Evolutionary conservation across 2,329 filamentous ascomycete species (phyloP).

Genomic region (Colletotrichum sp.): DNA sequence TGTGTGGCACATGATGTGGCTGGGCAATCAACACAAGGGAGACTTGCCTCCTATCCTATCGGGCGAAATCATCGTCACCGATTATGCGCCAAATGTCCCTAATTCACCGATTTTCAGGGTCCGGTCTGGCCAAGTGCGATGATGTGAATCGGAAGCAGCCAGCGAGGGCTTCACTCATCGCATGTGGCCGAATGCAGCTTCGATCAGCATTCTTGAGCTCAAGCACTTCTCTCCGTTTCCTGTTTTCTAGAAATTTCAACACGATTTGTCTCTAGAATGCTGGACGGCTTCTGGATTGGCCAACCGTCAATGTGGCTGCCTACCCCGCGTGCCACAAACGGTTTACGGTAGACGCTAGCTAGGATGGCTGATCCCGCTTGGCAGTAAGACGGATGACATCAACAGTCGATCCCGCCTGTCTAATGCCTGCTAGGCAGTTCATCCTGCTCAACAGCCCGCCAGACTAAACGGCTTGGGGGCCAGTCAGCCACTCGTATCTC

Average conservation of each 20-base stretch:
- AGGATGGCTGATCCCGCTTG: slow-evolving; percentile 5
- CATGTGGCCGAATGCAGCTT: neutral
- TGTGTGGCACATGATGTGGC: neutral
- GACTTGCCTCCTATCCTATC: neutral
- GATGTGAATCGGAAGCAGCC: neutral
- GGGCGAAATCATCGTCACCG: neutral
- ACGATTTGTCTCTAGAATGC: neutral
- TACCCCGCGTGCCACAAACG: neutral
- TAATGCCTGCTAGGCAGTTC: neutral
- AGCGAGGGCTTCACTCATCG: neutral
- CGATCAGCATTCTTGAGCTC: neutral
- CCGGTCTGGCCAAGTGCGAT: neutral
- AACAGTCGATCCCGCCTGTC: neutral
- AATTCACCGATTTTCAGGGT: neutral
- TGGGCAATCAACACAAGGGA: neutral
- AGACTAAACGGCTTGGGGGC: neutral
- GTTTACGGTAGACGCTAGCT: neutral
- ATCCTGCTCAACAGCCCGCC: neutral
- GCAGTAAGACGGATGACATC: slow-evolving; percentile 17
- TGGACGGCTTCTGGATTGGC: neutral
- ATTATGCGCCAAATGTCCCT: neutral
- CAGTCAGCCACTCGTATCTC: neutral
- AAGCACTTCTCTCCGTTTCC: neutral
- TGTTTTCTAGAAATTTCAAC: neutral
- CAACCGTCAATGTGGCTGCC: neutral